phyloP scores from a whole-genome alignment of 2,329 filamentous ascomycete species.

The Aspergillus viridinutans region DNA sequence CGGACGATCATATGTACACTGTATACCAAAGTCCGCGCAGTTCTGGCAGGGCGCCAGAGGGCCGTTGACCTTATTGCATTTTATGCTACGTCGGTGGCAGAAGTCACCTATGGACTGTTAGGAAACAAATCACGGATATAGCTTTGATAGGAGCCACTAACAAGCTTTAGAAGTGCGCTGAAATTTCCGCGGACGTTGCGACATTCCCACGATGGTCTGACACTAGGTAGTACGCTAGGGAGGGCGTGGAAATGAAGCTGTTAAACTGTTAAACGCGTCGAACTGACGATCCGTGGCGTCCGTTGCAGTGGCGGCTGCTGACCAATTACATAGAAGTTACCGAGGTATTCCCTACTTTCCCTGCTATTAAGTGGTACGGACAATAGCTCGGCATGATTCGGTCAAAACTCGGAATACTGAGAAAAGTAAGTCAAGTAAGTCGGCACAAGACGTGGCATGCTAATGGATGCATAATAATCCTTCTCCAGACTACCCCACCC shows the following conservation, averaged over 20 bases:
- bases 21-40: neutral
- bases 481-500: too few relatives aligned
- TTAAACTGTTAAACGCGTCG: neutral
- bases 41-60: neutral
- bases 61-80: neutral
- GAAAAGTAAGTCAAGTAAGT: too few relatives aligned
- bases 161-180: neutral
- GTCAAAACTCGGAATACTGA: too few relatives aligned
- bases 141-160: neutral
- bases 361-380: too few relatives aligned
- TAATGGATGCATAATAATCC: too few relatives aligned
- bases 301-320: neutral
- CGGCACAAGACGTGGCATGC: too few relatives aligned
- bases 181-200: neutral
- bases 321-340: neutral
- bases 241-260: neutral
- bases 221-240: too few relatives aligned
- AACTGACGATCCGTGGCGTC: neutral
- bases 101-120: neutral
- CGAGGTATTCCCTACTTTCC: too few relatives aligned
- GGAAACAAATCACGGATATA: too few relatives aligned
- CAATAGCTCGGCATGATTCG: too few relatives aligned
- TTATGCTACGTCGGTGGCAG: neutral
- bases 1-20: neutral
- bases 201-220: neutral